Evolutionary conservation across 2,329 filamentous ascomycete species (phyloP), one percentile per base, ranked within the genome.

Genomic region (Bisporella sp.): DNA sequence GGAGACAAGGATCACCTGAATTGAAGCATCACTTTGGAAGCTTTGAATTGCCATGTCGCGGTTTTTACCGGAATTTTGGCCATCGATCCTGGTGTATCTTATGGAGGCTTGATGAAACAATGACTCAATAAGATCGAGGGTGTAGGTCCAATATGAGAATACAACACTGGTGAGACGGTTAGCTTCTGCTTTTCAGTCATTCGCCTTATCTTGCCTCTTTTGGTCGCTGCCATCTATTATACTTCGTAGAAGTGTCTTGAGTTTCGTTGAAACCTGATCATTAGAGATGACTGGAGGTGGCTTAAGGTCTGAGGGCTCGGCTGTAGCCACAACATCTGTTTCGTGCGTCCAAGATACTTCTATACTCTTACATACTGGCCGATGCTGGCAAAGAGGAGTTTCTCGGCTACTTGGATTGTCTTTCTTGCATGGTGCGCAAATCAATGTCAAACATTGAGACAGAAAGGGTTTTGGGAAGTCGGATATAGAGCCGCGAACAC

Each of bases 121-220:
- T 1, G 51, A 54, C 46, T 74, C 64, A 0, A 78, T 62, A 1
- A 77, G 49, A 41, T 77, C 69, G 1, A 79, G 71, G 0, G 71
- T 77, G 8, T 69, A 57, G 12, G 71, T 68, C 76, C 76, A 79
- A 0, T 64, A 71, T 0, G 75, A 77, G 50, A 79, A 79, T 0
- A 79, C 68, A 12, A 78, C 66, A 45, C 75, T 78, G 28, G 1
- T 1, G 0, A 7, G 31, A 39, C 1, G 5, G 31, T 51, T 35
- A 57, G 41, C 41, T 56, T 35, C 54, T 31, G 35, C 6, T 29
- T 13, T 29, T 5, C 7, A 21, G 49, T 21, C n/a, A 9, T 3
- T 3, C 35, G 3, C 2, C 51, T 51, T 60, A 70, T 71, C 68
- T 68, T 58, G 73, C 73, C 0, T 64, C 59, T 35, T 40, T 47